These are phyloP conservation scores for Alternaria panax DNA, from an alignment of 2,329 filamentous ascomycete genomes.

Conservation along the genomic window DNA sequence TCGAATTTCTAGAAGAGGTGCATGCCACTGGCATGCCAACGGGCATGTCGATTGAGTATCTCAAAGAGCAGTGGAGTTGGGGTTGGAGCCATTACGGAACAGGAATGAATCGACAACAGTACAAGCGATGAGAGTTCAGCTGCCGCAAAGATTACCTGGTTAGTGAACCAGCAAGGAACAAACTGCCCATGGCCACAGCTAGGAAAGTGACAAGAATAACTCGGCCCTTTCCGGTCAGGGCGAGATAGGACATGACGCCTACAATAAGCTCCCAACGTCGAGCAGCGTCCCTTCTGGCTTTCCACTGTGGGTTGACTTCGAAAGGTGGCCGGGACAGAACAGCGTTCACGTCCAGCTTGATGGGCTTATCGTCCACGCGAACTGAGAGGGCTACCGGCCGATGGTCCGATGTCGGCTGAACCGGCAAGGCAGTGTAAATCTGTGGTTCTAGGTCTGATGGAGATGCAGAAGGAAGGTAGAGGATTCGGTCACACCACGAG, in stretches of 20 bases:
- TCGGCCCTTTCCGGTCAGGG: slow-evolving; percentile 56
- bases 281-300: slow-evolving; percentile 60
- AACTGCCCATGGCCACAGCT: slow-evolving; percentile 36
- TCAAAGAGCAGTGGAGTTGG: slow-evolving; percentile 24
- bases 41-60: slow-evolving; percentile 12
- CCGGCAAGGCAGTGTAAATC: slow-evolving; percentile 76
- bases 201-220: slow-evolving; percentile 46
- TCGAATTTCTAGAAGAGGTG: slow-evolving; percentile 30
- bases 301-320: slow-evolving; percentile 65
- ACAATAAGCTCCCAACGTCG: slow-evolving; percentile 66
- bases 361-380: slow-evolving; percentile 65
- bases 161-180: slow-evolving; percentile 35
- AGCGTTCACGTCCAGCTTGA: slow-evolving; percentile 43
- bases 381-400: slow-evolving; percentile 79
- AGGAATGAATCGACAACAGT: slow-evolving; percentile 2
- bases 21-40: slow-evolving; percentile 26
- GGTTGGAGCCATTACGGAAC: background rate
- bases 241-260: slow-evolving; percentile 65
- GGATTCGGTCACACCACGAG: slow-evolving; percentile 89
- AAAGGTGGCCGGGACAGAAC: slow-evolving; percentile 62
- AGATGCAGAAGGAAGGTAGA: slow-evolving; percentile 68
- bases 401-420: slow-evolving; percentile 87
- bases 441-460: slow-evolving; percentile 60
- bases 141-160: slow-evolving; percentile 16
- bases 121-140: background rate